These are phyloP conservation scores for Neonectria ditissima DNA, from an alignment of 2,329 filamentous ascomycete genomes.

Conservation along the genomic window DNA sequence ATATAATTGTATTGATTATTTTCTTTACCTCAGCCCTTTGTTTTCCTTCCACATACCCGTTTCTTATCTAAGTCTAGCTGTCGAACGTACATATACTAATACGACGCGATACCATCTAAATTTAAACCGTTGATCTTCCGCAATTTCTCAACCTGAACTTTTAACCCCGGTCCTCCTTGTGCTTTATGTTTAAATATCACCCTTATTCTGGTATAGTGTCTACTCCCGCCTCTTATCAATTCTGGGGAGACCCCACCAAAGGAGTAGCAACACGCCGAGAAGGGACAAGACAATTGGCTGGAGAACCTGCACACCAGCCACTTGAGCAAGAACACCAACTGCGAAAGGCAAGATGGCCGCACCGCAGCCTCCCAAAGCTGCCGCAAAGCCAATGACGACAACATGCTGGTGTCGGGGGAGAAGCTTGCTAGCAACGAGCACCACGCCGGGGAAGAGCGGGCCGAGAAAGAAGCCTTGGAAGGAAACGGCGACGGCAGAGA, in stretches of 20 bases:
- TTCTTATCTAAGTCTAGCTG: no score
- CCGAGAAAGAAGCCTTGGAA: conserved; percentile 85
- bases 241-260: background rate
- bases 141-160: background rate
- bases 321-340: conserved; percentile 73
- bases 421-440: conserved; percentile 76
- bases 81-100: no score
- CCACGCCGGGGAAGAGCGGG: conserved; percentile 78
- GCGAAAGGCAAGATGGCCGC: conserved; percentile 75
- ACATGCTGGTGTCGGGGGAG: conserved; percentile 82
- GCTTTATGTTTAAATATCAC: background rate
- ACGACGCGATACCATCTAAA: no score
- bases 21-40: no score
- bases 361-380: conserved; percentile 79
- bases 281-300: conserved; percentile 68
- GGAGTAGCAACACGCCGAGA: conserved; percentile 42
- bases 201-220: background rate
- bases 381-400: conserved; percentile 79
- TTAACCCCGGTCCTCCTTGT: background rate
- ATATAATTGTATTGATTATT: no score
- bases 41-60: no score
- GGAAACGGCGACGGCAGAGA: conserved; percentile 77
- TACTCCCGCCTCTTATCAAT: background rate
- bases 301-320: conserved; percentile 65
- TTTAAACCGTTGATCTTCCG: no score